A percentile compares a stretch with the other conserved stretches of the same genome.
These are phyloP conservation scores for Tephrocybe sp. DNA, from an alignment of 768 basidiomycete species.

Conservation along the genomic window DNA sequence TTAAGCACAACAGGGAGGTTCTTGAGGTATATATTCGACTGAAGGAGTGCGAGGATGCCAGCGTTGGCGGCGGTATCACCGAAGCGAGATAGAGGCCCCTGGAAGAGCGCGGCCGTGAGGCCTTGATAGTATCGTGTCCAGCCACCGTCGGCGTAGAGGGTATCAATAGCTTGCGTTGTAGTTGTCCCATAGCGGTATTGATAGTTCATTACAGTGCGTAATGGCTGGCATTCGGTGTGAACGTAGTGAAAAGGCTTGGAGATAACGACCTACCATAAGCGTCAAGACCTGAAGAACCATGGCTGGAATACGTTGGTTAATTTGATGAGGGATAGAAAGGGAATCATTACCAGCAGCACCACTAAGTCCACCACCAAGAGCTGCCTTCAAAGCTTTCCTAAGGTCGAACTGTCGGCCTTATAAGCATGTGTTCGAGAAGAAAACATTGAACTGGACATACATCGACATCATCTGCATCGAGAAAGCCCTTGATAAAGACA, in stretches of 20 bases:
- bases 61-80: slow-evolving; percentile 96
- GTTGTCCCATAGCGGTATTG: slow-evolving; percentile 89
- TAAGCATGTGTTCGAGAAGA: background rate
- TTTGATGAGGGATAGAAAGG: background rate
- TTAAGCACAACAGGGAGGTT: slow-evolving; percentile 64
- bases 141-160: slow-evolving; percentile 78
- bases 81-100: slow-evolving; percentile 83
- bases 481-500: slow-evolving; percentile 68
- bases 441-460: slow-evolving; percentile 37
- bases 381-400: slow-evolving; percentile 70
- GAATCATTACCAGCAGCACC: slow-evolving; percentile 70
- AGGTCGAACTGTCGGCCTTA: slow-evolving; percentile 70
- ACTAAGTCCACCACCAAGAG: slow-evolving; percentile 87
- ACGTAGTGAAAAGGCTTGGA: no score
- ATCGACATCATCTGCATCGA: slow-evolving; percentile 66
- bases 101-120: slow-evolving; percentile 79
- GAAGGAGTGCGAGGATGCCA: slow-evolving; percentile 83
- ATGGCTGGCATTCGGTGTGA: slow-evolving; percentile 60
- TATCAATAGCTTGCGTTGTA: slow-evolving; percentile 60
- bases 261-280: slow-evolving; percentile 57
- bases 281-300: slow-evolving; percentile 94
- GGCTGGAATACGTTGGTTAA: slow-evolving; percentile 40
- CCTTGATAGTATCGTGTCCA: slow-evolving; percentile 88
- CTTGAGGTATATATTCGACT: slow-evolving; percentile 72
- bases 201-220: slow-evolving; percentile 99